These are phyloP conservation scores for Colletotrichum echinochloae DNA, from an alignment of 2,329 filamentous ascomycete species.

Conservation along the genomic window DNA sequence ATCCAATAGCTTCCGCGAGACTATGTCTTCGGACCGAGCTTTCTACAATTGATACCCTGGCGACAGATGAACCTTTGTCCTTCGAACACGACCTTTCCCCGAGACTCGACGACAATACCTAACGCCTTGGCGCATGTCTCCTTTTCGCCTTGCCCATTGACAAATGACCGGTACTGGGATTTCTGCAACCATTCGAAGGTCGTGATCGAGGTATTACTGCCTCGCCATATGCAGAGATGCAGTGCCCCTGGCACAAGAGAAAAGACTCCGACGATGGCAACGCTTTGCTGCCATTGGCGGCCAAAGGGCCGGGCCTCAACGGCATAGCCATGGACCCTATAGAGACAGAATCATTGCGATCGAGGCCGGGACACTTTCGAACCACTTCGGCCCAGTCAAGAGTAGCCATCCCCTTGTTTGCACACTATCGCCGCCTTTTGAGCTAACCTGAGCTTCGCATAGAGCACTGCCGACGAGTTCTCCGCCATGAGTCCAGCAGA, in stretches of 20 bases:
- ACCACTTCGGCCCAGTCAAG: slow-evolving; percentile 68
- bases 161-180: slow-evolving; percentile 35
- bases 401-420: slow-evolving; percentile 52
- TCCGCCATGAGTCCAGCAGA: slow-evolving; percentile 80
- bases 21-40: slow-evolving; percentile 34
- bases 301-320: slow-evolving; percentile 48
- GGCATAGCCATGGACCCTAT: slow-evolving; percentile 45
- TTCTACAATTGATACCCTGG: slow-evolving; percentile 30
- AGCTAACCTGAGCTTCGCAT: slow-evolving; percentile 22
- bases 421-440: background rate
- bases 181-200: slow-evolving; percentile 30
- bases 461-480: slow-evolving; percentile 70
- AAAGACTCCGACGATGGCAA: slow-evolving; percentile 48
- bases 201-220: slow-evolving; percentile 33
- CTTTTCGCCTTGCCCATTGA: slow-evolving; percentile 31
- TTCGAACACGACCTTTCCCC: slow-evolving; percentile 11
- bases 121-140: slow-evolving; percentile 36
- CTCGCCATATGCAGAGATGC: slow-evolving; percentile 47
- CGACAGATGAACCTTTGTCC: slow-evolving; percentile 26
- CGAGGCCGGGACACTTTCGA: slow-evolving; percentile 54
- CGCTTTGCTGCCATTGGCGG: slow-evolving; percentile 51
- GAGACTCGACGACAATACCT: slow-evolving; percentile 26
- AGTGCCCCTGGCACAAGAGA: slow-evolving; percentile 53
- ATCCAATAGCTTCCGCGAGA: slow-evolving; percentile 30
- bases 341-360: slow-evolving; percentile 50